Evolutionary conservation across 2,329 filamentous ascomycete genomes (phyloP).

Genomic region (Botryotinia convoluta): DNA sequence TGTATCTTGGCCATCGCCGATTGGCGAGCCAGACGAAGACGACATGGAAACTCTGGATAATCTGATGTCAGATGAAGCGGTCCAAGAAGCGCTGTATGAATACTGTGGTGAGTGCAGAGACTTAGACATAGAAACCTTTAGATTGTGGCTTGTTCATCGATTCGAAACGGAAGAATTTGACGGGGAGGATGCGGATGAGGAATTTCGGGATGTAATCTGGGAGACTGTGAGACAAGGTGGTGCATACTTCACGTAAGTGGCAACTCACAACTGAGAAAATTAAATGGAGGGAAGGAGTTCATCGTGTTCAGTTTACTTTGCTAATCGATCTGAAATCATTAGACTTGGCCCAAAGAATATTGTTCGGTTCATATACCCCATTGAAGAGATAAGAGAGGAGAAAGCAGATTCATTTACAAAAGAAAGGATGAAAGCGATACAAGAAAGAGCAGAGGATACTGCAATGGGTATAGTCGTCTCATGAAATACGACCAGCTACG

Average conservation of each 20-base stretch:
- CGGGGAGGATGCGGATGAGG: background rate
- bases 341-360: conserved; percentile 6
- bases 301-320: background rate
- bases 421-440: background rate
- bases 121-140: background rate
- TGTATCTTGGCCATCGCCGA: background rate
- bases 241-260: conserved; percentile 9
- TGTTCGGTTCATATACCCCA: conserved; percentile 1
- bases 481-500: background rate
- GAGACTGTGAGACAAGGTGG: background rate
- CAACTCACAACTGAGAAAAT: background rate
- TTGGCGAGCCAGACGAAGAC: background rate
- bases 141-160: background rate
- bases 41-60: conserved; percentile 6
- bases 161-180: background rate
- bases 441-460: background rate
- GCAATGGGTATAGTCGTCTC: no score
- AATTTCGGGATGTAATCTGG: background rate
- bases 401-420: background rate
- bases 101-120: conserved; percentile 7
- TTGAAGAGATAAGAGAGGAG: background rate
- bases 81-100: background rate
- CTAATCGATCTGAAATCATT: background rate
- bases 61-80: background rate
- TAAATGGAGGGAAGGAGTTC: background rate